Conservation (phyloP, 306 rosid genomes). For the Quercus suber region DNA sequence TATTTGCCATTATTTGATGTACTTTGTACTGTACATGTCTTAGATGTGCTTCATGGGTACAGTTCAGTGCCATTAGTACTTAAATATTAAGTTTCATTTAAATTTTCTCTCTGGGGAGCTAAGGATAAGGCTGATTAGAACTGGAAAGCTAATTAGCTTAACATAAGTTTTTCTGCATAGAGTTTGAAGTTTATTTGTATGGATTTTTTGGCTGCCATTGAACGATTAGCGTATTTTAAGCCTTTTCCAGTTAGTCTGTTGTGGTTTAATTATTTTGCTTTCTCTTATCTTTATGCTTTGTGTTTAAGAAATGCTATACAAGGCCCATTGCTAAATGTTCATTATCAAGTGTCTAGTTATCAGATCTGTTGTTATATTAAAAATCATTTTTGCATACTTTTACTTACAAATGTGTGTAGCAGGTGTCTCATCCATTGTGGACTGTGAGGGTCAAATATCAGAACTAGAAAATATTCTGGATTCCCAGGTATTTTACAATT, state of each 20-base stretch:
- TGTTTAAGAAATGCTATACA: neutral
- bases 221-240: neutral
- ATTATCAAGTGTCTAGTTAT: neutral
- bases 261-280: neutral
- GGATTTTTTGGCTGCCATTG: neutral
- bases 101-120: neutral
- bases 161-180: neutral
- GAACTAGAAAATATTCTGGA: slow-evolving; percentile 80
- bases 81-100: neutral
- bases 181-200: neutral
- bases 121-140: neutral
- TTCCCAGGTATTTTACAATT: slow-evolving; percentile 49
- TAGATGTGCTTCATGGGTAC: neutral
- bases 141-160: neutral
- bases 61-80: neutral
- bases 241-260: neutral
- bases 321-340: neutral
- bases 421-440: slow-evolving; percentile 70
- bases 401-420: slow-evolving; percentile 14
- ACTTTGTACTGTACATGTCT: neutral
- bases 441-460: slow-evolving; percentile 70
- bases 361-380: neutral
- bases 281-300: neutral
- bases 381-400: neutral
- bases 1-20: neutral